These are phyloP conservation scores for Vigna trinervia DNA, from an alignment of 306 rosid genomes.

Conservation along the genomic window DNA sequence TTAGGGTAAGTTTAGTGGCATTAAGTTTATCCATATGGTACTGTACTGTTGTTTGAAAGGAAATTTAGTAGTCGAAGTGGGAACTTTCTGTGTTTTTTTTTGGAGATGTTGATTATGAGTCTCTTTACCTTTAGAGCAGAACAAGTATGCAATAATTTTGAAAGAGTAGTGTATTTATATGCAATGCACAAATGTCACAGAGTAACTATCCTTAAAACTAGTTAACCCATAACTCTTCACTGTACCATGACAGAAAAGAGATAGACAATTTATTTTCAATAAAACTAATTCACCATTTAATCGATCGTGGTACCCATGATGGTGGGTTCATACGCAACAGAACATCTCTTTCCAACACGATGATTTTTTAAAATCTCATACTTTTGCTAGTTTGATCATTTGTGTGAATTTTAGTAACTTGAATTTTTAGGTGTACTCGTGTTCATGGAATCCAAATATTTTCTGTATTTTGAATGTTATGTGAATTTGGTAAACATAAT, in stretches of 20 bases:
- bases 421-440: constrained; percentile 22
- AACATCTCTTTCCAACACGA: not conserved
- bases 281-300: not conserved
- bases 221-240: not conserved
- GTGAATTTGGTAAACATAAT: constrained; percentile 38
- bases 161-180: too few relatives aligned
- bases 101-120: too few relatives aligned
- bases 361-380: not conserved
- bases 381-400: constrained; percentile 11
- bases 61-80: too few relatives aligned
- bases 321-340: not conserved
- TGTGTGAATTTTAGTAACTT: constrained; percentile 5
- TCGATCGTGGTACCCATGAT: not conserved
- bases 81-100: too few relatives aligned
- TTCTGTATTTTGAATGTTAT: constrained; percentile 2
- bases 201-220: too few relatives aligned
- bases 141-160: too few relatives aligned
- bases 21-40: too few relatives aligned
- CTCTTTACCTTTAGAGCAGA: too few relatives aligned
- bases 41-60: too few relatives aligned
- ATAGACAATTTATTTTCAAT: not conserved
- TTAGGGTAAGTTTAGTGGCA: too few relatives aligned
- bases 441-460: too few relatives aligned
- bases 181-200: too few relatives aligned
- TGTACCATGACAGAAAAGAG: not conserved